Conservation (phyloP, 768 basidiomycete species). For the Leccinum longicurvipes region DNA sequence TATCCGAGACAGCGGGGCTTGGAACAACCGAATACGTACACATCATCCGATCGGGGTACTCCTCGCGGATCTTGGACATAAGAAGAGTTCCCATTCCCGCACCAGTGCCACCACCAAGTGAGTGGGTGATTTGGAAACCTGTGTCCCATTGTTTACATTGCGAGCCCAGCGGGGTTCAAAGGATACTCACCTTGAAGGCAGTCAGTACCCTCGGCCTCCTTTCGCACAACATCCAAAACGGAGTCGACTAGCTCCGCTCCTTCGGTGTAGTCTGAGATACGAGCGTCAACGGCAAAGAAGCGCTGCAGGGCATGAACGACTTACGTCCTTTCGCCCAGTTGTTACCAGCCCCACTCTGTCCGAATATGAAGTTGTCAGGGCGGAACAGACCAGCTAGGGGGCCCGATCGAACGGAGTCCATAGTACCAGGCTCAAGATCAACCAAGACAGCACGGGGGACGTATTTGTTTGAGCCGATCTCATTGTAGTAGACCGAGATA, state of each 20-base stretch:
- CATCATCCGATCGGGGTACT: constrained; percentile 99
- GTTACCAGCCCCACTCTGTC: constrained; percentile 97
- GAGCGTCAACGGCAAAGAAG: background rate
- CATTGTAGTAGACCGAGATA: constrained; percentile 98
- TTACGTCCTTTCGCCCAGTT: constrained; percentile 99
- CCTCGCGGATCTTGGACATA: constrained; percentile 98
- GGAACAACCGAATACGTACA: constrained; percentile 99
- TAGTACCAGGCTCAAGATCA: constrained; percentile 96
- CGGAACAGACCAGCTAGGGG: constrained; percentile 92
- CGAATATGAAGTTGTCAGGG: constrained; percentile 98
- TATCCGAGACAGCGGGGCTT: constrained; percentile 96
- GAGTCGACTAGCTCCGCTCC: constrained; percentile 99
- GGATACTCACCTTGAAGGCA: constrained; percentile 86
- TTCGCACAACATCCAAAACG: constrained; percentile 96
- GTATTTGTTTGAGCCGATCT: constrained; percentile 92
- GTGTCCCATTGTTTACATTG: constrained; percentile 8
- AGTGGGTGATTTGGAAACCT: constrained; percentile 99
- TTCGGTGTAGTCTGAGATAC: constrained; percentile 68
- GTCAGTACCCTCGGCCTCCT: constrained; percentile 97
- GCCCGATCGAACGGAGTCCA: constrained; percentile 89
- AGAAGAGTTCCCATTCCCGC: constrained; percentile 99
- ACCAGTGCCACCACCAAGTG: constrained; percentile 98
- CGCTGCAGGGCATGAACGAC: constrained; percentile 31
- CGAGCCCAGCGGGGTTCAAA: background rate
- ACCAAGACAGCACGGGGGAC: constrained; percentile 97